Base-by-base conservation (phyloP, 345 rosid genomes). In the Lumnitzera racemosa region DNA sequence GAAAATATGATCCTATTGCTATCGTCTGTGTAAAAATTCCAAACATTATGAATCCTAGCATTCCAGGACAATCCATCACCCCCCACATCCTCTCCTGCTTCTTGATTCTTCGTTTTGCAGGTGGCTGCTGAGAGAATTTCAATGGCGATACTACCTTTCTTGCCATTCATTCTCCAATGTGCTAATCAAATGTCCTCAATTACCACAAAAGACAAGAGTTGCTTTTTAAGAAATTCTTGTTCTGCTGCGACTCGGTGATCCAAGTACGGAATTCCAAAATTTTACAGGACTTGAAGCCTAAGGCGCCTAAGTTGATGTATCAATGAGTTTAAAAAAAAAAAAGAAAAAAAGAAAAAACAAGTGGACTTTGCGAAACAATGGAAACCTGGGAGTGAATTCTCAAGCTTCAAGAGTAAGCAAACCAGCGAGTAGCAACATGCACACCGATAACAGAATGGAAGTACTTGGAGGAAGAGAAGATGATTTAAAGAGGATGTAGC, bases 21-120 rank as follows among this genome's bases (percentile, higher is more conserved):
- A 36, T 85, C 86, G 61, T 83, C 88, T 61, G 43, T 77, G 58
- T 71, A 77, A 65, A 85, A 85, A 17, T 73, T 72, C 91, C 84
- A 82, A 4, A 80, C 70, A 3, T 57, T 80, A 69, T 55, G 58
- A 43, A 72, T 15, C 83, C 84, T 78, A 15, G 70, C 78, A 49
- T 66, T 52, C 20, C 66, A 64, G 29, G 80, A 67, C 12, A 20
- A 56, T 13, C 27, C 51, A 3, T 46, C 57, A 50, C 50, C 16
- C 48, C 25, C 31, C 0, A 43, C 14, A n/a, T 47, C 61, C 56
- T 67, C 63, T 43, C 66, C 65, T 3, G 9, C 47, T 29, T 57
- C 75, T 13, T 36, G 59, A 55, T 25, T 59, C 57, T 70, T 73
- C 41, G 49, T 43, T 65, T 75, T 82, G 43, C 43, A 36, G 51